Conservation (phyloP, 768 basidiomycete genomes). For the Boletellus sp. region DNA sequence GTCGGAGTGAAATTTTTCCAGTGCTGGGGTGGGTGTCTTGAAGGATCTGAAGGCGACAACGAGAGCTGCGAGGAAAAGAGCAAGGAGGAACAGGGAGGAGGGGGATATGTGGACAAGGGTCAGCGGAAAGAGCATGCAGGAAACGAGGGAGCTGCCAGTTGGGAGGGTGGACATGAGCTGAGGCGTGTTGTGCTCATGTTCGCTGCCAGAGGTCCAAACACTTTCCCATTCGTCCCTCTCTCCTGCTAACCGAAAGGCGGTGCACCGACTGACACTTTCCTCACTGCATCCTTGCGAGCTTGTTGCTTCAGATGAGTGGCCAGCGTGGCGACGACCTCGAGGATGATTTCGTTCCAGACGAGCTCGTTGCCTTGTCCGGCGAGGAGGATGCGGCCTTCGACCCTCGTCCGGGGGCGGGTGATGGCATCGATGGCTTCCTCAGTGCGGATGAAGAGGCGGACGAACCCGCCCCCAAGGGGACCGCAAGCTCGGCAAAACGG, state of each 20-base stretch:
- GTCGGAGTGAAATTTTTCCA: background rate
- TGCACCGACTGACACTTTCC: slow-evolving; percentile 5
- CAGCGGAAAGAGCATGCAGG: slow-evolving; percentile 7
- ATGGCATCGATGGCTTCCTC: slow-evolving; percentile 39
- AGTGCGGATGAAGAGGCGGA: slow-evolving; percentile 44
- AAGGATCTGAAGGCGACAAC: slow-evolving; percentile 3
- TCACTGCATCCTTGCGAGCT: slow-evolving; percentile 5
- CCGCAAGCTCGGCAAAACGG: slow-evolving; percentile 48
- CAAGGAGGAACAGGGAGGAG: background rate
- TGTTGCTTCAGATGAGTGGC: slow-evolving; percentile 19
- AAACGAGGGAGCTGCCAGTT: background rate
- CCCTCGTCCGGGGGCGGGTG: slow-evolving; percentile 27
- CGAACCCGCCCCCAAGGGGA: slow-evolving; percentile 20
- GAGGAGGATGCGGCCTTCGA: slow-evolving; percentile 43
- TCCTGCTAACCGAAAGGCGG: no score
- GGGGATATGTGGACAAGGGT: slow-evolving; percentile 11
- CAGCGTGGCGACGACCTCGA: slow-evolving; percentile 75
- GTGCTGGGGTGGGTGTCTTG: background rate
- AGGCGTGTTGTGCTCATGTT: slow-evolving; percentile 30
- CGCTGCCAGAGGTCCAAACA: slow-evolving; percentile 6
- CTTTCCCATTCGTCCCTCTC: slow-evolving; percentile 13
- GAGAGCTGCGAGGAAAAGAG: slow-evolving; percentile 7
- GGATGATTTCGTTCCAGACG: slow-evolving; percentile 75
- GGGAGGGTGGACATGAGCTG: slow-evolving; percentile 5
- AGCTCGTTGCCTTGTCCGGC: slow-evolving; percentile 59